These are phyloP conservation scores for Coprinopsis sp. DNA, from an alignment of 768 basidiomycete species.

Conservation along the genomic window DNA sequence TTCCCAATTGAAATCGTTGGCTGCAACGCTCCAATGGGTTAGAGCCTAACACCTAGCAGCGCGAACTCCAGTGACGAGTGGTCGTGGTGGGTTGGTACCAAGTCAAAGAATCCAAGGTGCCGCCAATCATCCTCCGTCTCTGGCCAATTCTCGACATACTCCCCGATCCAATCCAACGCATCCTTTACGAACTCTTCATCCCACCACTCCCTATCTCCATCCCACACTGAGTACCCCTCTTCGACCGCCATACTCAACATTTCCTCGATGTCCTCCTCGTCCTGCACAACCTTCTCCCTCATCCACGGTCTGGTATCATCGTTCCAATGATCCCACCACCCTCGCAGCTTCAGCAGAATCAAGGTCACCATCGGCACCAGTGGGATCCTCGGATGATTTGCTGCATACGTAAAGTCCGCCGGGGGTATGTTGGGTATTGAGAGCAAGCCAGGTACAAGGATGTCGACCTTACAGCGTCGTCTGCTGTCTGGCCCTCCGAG, in stretches of 20 bases:
- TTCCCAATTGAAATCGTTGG: no score
- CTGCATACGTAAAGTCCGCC: background rate
- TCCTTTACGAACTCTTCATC: background rate
- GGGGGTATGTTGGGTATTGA: background rate
- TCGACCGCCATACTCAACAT: background rate
- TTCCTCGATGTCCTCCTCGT: background rate
- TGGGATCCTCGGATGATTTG: background rate
- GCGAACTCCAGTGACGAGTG: no score
- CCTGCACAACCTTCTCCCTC: background rate
- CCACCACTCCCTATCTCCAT: background rate
- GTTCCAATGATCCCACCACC: constrained; percentile 3
- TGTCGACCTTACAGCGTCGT: constrained; percentile 12
- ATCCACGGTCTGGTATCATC: background rate
- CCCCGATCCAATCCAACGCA: background rate
- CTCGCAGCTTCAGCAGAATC: background rate
- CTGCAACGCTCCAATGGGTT: no score
- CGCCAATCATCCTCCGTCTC: background rate
- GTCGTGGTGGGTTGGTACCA: no score
- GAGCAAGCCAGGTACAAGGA: constrained; percentile 10
- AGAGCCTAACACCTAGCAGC: no score
- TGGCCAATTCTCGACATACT: background rate
- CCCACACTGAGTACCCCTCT: background rate
- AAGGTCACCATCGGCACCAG: constrained; percentile 6
- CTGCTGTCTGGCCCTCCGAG: background rate
- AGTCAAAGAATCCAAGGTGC: background rate